Evolutionary conservation across 1,284 basidiomycete species (phyloP), one percentile per base, ranked within the genome.

Genomic region (Porogramme epimiltina): DNA sequence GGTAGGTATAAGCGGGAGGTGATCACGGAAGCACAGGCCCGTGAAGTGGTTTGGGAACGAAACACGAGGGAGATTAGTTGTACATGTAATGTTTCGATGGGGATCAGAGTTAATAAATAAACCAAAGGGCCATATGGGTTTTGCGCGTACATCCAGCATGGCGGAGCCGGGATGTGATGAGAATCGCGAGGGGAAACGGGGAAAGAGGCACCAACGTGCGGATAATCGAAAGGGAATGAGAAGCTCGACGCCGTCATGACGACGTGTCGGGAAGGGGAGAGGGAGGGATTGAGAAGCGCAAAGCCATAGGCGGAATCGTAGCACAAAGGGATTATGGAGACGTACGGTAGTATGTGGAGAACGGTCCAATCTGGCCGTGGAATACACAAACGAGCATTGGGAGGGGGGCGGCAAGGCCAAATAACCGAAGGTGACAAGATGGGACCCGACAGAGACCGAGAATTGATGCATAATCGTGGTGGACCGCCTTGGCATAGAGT

Each of bases 71-170:
- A 28, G 41, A 51, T 55, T 49, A 55, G 31, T 51, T 19, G 55
- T 56, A 56, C 55, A 56, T 40, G 42, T 52, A 56, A 19, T 16
- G 24, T 34, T 51, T 38, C 39, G 46, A 51, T 20, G 28, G 25
- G 31, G 22, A 16, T 39, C 16, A 42, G 13, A 45, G 13, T 42
- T n/a, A n/a, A 47, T 45, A 49, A 46, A 50, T 54, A 54, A 39
- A 49, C 43, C 45, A 44, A 42, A 26, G 42, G 47, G 50, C 47
- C 47, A 49, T 51, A 26, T 22, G 31, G 39, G 39, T 43, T 44
- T 39, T 15, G 24, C 25, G 13, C 45, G n/a, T 15, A 26, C 18
- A 22, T 38, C 19, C 36, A 34, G 15, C 40, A 13, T 37, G 13
- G 23, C 5, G 26, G 19, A 4, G 26, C 8, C 3, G 41, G 23